Evolutionary conservation across 495 filamentous ascomycete genomes (phyloP), one percentile per base, ranked within the genome.

Genomic region (Bacidia rubella): DNA sequence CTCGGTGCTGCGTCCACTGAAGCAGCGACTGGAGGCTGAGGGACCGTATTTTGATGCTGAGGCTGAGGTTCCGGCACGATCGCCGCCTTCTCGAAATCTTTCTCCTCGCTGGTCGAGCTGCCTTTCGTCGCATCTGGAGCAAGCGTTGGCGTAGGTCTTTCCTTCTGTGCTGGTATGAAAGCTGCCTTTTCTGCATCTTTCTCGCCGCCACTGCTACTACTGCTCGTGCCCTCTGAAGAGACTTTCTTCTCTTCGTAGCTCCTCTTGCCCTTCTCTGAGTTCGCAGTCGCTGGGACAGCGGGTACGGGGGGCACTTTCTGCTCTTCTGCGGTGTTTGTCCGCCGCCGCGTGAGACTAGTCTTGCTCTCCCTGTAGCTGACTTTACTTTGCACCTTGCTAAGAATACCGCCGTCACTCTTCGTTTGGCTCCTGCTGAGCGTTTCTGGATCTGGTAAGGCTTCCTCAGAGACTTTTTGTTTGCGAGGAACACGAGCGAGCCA

Each of bases 401-500:
- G n/a, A 12, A 50, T 35, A 1, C 24, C 20, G 3, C 47, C 29
- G 15, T 26, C 44, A 11, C 23, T 15, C 47, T 50, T 50, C 10
- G 47, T 51, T 35, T 45, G 51, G 24, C 49, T 38, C 24, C 48
- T 49, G 15, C 54, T 59, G 21, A 45, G 44, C 43, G 32, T 21
- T 3, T 39, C 49, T 22, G 50, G 21, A 42, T 50, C 57, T n/a
- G 32, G 32, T 20, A 48, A 43, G n/a, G 57, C 54, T 42, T 57
- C 64, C 58, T 74, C 66, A 62, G 73, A 70, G 51, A 62, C 61
- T 45, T 75, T 71, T 60, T 68, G 70, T 55, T 71, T 77, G 74
- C 88, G 89, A 15, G 86, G 85, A 48, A 94, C 83, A 4, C 88
- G 71, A 5, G 77, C 74, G 49, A 89, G 63, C 83, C 84, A 94